Conservation (phyloP, 345 rosid genomes). For the Lepidium sativum region DNA sequence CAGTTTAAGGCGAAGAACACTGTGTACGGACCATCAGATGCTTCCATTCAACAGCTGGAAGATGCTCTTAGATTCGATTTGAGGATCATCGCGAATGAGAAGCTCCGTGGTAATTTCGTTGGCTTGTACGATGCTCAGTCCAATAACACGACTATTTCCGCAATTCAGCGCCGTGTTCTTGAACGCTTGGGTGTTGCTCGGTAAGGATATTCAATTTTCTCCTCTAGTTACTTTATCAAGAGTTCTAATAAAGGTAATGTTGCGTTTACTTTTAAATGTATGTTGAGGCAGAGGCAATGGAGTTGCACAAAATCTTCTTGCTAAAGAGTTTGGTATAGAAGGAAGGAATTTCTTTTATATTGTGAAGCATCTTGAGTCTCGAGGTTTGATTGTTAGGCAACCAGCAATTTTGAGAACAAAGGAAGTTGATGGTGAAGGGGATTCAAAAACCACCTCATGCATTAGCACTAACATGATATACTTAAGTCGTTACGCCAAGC, state of each 20-base stretch:
- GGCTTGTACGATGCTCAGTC: constrained; percentile 51
- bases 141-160: constrained; percentile 24
- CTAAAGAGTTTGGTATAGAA: constrained; percentile 65
- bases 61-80: constrained; percentile 42
- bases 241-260: background rate
- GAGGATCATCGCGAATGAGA: constrained; percentile 45
- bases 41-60: constrained; percentile 39
- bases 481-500: constrained; percentile 69
- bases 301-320: constrained; percentile 65
- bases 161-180: constrained; percentile 52
- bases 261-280: background rate
- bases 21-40: constrained; percentile 22
- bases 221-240: background rate
- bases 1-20: constrained; percentile 32
- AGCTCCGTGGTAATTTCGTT: constrained; percentile 52
- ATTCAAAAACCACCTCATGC: constrained; percentile 42
- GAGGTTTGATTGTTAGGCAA: constrained; percentile 61
- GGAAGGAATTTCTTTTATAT: constrained; percentile 67
- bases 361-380: constrained; percentile 62
- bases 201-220: constrained; percentile 9
- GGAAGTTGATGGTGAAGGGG: constrained; percentile 58
- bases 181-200: constrained; percentile 55
- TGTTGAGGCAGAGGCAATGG: constrained; percentile 50
- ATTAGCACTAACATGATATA: constrained; percentile 54
- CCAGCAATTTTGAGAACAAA: constrained; percentile 68